Conservation (phyloP, 495 filamentous ascomycete species). For the Bacidia gigantensis region DNA sequence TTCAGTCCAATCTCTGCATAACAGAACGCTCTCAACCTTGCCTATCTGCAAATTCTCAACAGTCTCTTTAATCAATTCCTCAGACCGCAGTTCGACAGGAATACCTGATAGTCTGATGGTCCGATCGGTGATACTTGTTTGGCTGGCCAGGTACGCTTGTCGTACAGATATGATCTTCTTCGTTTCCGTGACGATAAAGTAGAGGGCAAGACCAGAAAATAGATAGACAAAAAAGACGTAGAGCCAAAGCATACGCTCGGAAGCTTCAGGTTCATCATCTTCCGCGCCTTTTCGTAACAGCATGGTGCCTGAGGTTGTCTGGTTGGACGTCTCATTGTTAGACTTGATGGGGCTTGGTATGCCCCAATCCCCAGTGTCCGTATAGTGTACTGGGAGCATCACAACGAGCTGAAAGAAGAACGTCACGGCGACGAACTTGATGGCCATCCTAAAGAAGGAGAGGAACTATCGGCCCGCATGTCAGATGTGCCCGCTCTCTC, state of each 20-base stretch:
- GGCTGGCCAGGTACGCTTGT: slow-evolving; percentile 83
- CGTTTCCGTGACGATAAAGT: slow-evolving; percentile 69
- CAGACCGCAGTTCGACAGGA: slow-evolving; percentile 61
- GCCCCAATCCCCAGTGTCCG: slow-evolving; percentile 40
- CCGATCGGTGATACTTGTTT: slow-evolving; percentile 85
- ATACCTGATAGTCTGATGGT: slow-evolving; percentile 88
- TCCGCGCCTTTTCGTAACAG: not conserved
- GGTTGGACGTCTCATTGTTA: slow-evolving; percentile 11
- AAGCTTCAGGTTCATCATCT: slow-evolving; percentile 14
- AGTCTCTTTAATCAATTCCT: slow-evolving; percentile 72
- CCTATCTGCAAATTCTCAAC: slow-evolving; percentile 82
- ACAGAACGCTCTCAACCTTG: slow-evolving; percentile 76
- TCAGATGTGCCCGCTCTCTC: not conserved
- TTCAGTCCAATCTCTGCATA: slow-evolving; percentile 79
- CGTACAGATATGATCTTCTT: slow-evolving; percentile 67
- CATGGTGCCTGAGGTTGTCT: slow-evolving; percentile 1
- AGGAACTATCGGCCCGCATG: slow-evolving; percentile 48
- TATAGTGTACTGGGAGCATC: slow-evolving; percentile 73
- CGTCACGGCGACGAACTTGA: slow-evolving; percentile 63
- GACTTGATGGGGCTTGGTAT: slow-evolving; percentile 27
- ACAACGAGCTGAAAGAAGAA: slow-evolving; percentile 68
- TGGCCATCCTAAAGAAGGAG: slow-evolving; percentile 86
- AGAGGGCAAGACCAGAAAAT: slow-evolving; percentile 72
- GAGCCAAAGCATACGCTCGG: slow-evolving; percentile 64
- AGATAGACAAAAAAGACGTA: slow-evolving; percentile 85